Conservation (phyloP, 139 green algal species). For the Ulvella scutata region DNA sequence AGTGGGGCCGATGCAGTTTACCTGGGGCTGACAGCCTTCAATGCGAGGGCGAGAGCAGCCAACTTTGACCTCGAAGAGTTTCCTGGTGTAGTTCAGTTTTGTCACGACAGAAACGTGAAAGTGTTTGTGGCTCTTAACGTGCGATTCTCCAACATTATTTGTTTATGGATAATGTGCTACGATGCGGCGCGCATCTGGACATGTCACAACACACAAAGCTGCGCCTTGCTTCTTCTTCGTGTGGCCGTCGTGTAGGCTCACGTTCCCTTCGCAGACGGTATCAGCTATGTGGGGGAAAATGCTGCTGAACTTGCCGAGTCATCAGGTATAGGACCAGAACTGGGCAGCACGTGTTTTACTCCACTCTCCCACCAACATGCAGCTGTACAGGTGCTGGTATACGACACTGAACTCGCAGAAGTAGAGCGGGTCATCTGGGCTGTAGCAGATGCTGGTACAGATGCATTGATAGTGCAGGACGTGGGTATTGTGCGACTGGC, state of each 20-base stretch:
- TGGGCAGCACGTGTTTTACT: too few relatives aligned
- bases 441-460: conserved; percentile 45
- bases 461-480: conserved; percentile 77
- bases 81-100: conserved; percentile 48
- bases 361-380: conserved; percentile 5
- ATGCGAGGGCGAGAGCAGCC: conserved; percentile 36
- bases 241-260: too few relatives aligned
- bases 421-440: conserved; percentile 26
- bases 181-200: too few relatives aligned
- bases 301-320: too few relatives aligned
- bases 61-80: conserved; percentile 66
- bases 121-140: conserved; percentile 68
- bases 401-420: conserved; percentile 55
- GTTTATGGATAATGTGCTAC: too few relatives aligned
- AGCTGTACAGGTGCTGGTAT: too few relatives aligned
- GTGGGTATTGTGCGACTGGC: conserved; percentile 49
- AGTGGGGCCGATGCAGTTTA: conserved; percentile 74
- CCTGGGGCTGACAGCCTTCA: conserved; percentile 46
- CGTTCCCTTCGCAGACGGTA: too few relatives aligned
- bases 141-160: too few relatives aligned
- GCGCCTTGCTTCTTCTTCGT: too few relatives aligned
- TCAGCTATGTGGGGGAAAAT: too few relatives aligned
- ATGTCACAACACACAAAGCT: too few relatives aligned
- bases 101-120: conserved; percentile 41
- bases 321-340: too few relatives aligned